These are phyloP conservation scores for Arthrinium phaeospermum DNA, from an alignment of 2,329 filamentous ascomycete species.

Conservation along the genomic window DNA sequence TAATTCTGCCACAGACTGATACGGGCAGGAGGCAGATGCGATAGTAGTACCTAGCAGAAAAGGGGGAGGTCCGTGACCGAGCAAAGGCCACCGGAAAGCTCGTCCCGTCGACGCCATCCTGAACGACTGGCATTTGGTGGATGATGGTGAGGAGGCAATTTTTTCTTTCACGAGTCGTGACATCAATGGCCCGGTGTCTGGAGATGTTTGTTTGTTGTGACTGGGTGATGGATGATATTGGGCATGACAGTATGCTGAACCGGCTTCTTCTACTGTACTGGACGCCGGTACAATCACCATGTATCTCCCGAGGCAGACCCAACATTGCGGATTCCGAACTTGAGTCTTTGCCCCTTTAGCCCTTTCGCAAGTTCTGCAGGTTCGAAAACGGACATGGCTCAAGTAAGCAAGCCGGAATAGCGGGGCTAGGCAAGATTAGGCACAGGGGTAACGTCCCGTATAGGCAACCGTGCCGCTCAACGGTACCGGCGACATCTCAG, in stretches of 20 bases:
- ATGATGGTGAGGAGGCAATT: slow-evolving; percentile 2
- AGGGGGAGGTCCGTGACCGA: slow-evolving; percentile 11
- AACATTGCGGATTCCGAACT: not conserved
- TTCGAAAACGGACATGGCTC: slow-evolving; percentile 7
- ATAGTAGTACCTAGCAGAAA: not conserved
- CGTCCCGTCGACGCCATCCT: slow-evolving; percentile 5
- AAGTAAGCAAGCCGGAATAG: not conserved
- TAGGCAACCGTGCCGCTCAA: slow-evolving; percentile 9
- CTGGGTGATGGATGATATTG: slow-evolving; percentile 4
- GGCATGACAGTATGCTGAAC: not conserved
- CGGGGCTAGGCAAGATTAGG: slow-evolving; percentile 5
- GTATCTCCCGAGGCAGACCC: slow-evolving; percentile 3
- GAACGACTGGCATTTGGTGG: not conserved
- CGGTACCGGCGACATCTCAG: slow-evolving; percentile 2
- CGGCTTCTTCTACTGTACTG: not conserved
- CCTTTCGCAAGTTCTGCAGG: not conserved
- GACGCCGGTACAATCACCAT: not conserved
- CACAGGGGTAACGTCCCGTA: slow-evolving; percentile 13
- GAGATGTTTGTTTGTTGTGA: slow-evolving; percentile 17
- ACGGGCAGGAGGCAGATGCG: not conserved
- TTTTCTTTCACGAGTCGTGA: slow-evolving; percentile 5
- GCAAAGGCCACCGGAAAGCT: slow-evolving; percentile 2
- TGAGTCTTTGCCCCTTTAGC: not conserved
- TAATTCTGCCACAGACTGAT: slow-evolving; percentile 2
- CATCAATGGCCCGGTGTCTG: slow-evolving; percentile 9